phyloP scores from a whole-genome alignment of 192 early-diverging fungal genomes.

The Mortierella antarctica region DNA sequence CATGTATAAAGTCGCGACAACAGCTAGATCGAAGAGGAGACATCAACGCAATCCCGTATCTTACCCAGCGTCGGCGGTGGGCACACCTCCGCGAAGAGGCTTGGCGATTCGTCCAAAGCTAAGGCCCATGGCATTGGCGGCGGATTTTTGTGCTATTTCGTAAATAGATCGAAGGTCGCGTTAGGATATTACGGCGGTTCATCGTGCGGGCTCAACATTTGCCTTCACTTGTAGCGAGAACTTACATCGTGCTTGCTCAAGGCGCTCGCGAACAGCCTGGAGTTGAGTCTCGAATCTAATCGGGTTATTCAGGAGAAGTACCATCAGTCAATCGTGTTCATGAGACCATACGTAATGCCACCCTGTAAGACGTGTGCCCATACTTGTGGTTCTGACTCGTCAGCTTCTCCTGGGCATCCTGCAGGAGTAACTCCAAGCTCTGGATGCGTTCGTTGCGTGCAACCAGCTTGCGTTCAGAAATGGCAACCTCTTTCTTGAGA shows the following conservation, averaged over 20 bases:
- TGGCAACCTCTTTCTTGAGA: slow-evolving; percentile 93
- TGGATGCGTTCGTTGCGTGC: slow-evolving; percentile 95
- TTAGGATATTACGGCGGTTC: neutral
- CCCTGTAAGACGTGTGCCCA: neutral
- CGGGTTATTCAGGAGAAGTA: neutral
- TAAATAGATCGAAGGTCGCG: neutral
- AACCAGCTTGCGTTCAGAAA: slow-evolving; percentile 91
- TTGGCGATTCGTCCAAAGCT: slow-evolving; percentile 87
- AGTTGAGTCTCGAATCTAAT: slow-evolving; percentile 85
- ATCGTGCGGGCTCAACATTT: neutral
- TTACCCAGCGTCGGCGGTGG: slow-evolving; percentile 28
- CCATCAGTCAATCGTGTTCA: too few species aligned
- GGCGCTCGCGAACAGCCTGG: slow-evolving; percentile 77
- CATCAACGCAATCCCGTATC: neutral
- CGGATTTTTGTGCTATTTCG: slow-evolving; percentile 54
- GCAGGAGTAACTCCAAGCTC: slow-evolving; percentile 86
- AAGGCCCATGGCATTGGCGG: slow-evolving; percentile 39
- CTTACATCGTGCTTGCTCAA: slow-evolving; percentile 83
- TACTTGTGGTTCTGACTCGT: slow-evolving; percentile 80
- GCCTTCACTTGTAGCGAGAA: neutral
- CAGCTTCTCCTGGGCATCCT: slow-evolving; percentile 87
- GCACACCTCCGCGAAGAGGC: slow-evolving; percentile 85
- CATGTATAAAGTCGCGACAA: too few species aligned
- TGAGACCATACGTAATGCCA: too few species aligned
- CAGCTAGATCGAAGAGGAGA: neutral